Conservation (phyloP, 495 filamentous ascomycete genomes). For the Jackrogersella minutella region DNA sequence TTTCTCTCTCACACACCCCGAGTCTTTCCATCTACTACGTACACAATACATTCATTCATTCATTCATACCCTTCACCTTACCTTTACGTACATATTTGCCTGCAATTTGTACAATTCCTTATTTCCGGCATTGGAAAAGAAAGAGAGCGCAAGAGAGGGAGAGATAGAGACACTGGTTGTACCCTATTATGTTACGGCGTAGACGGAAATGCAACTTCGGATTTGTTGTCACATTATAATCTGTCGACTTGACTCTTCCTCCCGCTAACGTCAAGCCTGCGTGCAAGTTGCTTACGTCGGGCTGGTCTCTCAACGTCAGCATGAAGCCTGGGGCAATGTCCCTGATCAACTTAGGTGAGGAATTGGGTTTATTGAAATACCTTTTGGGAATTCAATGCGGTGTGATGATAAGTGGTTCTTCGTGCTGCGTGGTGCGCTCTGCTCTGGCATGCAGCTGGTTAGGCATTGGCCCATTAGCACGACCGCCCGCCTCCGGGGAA, state of each 20-base stretch:
- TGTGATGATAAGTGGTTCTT: conserved; percentile 10
- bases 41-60: conserved; percentile 1
- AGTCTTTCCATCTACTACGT: conserved; percentile 5
- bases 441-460: conserved; percentile 24
- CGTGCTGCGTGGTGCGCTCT: conserved; percentile 17
- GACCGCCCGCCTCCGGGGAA: conserved; percentile 7
- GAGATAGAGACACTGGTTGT: conserved; percentile 1
- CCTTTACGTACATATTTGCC: not conserved
- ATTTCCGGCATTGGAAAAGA: no score
- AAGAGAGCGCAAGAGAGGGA: no score
- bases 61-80: not conserved
- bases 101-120: conserved; percentile 1
- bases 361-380: conserved; percentile 14
- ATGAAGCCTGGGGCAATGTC: conserved; percentile 37
- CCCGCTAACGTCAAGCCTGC: conserved; percentile 6
- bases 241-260: conserved; percentile 14
- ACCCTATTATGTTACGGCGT: conserved; percentile 38
- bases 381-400: conserved; percentile 1
- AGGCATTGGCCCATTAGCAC: conserved; percentile 23
- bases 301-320: conserved; percentile 34
- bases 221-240: conserved; percentile 31
- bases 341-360: conserved; percentile 38
- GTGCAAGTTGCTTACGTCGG: conserved; percentile 30
- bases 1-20: conserved; percentile 4
- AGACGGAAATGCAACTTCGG: conserved; percentile 36